Evolutionary conservation across 1,284 basidiomycete genomes (phyloP).

Genomic region (Sporisorium reilianum): DNA sequence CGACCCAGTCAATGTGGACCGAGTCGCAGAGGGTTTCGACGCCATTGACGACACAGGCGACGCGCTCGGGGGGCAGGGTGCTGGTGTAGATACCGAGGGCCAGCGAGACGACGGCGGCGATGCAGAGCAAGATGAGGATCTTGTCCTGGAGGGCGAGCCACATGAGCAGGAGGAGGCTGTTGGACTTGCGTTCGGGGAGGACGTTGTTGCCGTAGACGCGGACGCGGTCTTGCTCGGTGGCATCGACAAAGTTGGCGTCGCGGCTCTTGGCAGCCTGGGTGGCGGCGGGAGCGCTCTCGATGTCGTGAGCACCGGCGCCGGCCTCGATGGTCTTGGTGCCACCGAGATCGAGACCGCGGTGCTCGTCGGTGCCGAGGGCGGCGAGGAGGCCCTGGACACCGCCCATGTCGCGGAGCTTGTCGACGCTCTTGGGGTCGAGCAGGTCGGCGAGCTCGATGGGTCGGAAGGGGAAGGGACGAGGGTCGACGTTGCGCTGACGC

Average conservation of each 20-base stretch:
- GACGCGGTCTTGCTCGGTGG: slow-evolving; percentile 52
- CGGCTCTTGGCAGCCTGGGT: slow-evolving; percentile 12
- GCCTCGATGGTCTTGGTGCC: slow-evolving; percentile 42
- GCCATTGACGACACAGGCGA: slow-evolving; percentile 70
- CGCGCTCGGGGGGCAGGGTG: slow-evolving; percentile 76
- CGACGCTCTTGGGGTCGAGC: slow-evolving; percentile 85
- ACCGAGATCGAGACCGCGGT: slow-evolving; percentile 63
- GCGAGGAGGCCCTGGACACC: slow-evolving; percentile 79
- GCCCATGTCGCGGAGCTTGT: slow-evolving; percentile 79
- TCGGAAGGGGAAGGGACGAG: slow-evolving; percentile 69
- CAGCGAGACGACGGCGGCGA: slow-evolving; percentile 91
- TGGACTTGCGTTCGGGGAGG: slow-evolving; percentile 81
- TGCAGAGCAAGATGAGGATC: slow-evolving; percentile 86
- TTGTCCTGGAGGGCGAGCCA: slow-evolving; percentile 96
- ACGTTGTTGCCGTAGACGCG: slow-evolving; percentile 84
- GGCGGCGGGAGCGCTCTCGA: slow-evolving; percentile 22
- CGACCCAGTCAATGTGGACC: slow-evolving; percentile 86
- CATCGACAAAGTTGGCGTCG: slow-evolving; percentile 44
- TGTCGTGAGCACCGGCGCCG: slow-evolving; percentile 24
- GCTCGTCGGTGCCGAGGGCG: slow-evolving; percentile 80
- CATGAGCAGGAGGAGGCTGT: slow-evolving; percentile 86
- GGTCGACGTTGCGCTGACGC: slow-evolving; percentile 56
- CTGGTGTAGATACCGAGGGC: slow-evolving; percentile 94
- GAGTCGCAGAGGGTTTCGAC: slow-evolving; percentile 47
- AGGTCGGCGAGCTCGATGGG: slow-evolving; percentile 84